These are phyloP conservation scores for Lachnellula subtilissima DNA, from an alignment of 2,329 filamentous ascomycete genomes.

Conservation along the genomic window DNA sequence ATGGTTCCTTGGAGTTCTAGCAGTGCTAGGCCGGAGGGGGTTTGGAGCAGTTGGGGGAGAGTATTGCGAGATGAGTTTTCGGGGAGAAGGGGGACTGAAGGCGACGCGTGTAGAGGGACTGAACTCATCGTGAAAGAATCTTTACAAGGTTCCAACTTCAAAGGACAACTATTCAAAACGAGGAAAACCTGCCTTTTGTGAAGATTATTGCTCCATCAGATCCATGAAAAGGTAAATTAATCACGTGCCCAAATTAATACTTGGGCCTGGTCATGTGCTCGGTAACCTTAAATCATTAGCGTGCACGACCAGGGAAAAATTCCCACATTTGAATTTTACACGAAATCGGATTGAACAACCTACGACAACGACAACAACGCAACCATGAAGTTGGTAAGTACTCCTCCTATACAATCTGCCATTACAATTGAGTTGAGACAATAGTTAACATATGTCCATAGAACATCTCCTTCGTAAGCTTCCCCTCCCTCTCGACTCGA, in stretches of 20 bases:
- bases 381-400: constrained; percentile 33
- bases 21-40: constrained; percentile 81
- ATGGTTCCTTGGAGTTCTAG: constrained; percentile 91
- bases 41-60: constrained; percentile 78
- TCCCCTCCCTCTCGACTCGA: neutral
- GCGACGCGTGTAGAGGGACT: neutral
- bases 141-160: neutral
- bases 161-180: neutral
- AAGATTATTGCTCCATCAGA: too few relatives aligned
- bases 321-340: neutral
- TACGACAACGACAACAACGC: constrained; percentile 12
- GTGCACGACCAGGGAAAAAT: neutral
- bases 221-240: neutral
- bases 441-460: constrained; percentile 21
- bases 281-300: neutral
- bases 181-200: too few relatives aligned
- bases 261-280: neutral
- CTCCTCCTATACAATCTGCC: neutral
- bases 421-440: neutral
- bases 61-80: constrained; percentile 38
- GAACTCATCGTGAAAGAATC: neutral
- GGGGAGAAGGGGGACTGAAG: neutral
- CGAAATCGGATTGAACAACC: neutral
- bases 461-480: constrained; percentile 33
- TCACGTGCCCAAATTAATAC: neutral